Percentiles rank a stretch among this genome's conserved stretches.
These are phyloP conservation scores for Pseudocercospora macadamiae DNA, from an alignment of 2,329 filamentous ascomycete species.

Conservation along the genomic window DNA sequence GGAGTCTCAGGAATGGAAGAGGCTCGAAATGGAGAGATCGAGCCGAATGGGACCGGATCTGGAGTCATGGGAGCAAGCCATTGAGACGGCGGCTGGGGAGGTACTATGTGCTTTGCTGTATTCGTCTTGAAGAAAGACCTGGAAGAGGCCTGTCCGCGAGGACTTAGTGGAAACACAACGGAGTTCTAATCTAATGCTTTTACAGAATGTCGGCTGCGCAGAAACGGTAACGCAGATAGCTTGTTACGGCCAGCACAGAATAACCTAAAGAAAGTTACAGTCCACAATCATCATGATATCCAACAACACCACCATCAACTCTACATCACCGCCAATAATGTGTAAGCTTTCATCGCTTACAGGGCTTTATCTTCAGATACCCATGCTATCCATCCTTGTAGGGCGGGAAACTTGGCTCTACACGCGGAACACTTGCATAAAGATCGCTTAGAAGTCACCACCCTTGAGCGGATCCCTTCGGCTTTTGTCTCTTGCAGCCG, in stretches of 20 bases:
- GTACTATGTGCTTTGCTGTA: not conserved
- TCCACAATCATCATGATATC: not conserved
- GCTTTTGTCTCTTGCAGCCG: not conserved
- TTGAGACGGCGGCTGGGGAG: conserved; percentile 7
- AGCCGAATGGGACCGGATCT: conserved; percentile 9
- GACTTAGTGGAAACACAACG: conserved; percentile 15
- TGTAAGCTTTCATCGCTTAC: conserved; percentile 1
- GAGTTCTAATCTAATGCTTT: conserved; percentile 19
- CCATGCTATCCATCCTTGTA: not conserved
- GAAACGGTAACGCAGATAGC: conserved; percentile 6
- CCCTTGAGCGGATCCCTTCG: not conserved
- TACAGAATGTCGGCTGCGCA: conserved; percentile 2
- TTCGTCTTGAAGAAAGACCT: conserved; percentile 1
- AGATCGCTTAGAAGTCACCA: not conserved
- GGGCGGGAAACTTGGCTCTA: not conserved
- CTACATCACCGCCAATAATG: not conserved
- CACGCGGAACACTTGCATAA: conserved; percentile 3
- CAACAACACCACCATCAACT: not conserved
- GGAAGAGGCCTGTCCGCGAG: conserved; percentile 28
- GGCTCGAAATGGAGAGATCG: conserved; percentile 15
- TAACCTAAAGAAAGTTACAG: not conserved
- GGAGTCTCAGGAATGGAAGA: conserved; percentile 35
- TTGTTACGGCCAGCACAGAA: conserved; percentile 8
- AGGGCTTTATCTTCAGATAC: not conserved
- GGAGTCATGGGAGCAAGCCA: conserved; percentile 16